A percentile compares a stretch with the other conserved stretches of the same genome.
Evolutionary conservation across 176 grass and related monocot species (phyloP).

Genomic region (Calamus simplicifolius): DNA sequence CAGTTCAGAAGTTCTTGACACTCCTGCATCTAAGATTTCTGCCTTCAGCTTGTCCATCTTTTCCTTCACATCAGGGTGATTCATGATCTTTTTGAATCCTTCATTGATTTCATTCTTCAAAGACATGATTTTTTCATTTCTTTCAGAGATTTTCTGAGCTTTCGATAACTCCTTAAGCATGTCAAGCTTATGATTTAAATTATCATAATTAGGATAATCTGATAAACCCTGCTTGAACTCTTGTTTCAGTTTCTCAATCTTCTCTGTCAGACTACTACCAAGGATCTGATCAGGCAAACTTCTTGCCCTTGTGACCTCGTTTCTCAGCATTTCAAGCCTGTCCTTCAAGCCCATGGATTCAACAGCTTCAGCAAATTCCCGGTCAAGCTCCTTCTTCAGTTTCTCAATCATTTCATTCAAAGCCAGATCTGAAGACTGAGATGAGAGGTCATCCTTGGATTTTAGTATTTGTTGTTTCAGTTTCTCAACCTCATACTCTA

Average conservation of each 20-base stretch:
- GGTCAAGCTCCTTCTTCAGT: constrained; percentile 5
- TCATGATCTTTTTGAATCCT: too few relatives aligned
- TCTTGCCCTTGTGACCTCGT: constrained; percentile 5
- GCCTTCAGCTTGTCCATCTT: too few relatives aligned
- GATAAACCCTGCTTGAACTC: constrained; percentile 13
- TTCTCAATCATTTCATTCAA: constrained; percentile 3
- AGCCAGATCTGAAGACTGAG: neutral
- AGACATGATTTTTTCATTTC: too few relatives aligned
- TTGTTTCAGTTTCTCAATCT: constrained; percentile 5
- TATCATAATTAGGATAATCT: neutral
- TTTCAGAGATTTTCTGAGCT: too few relatives aligned
- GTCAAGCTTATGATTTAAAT: constrained; percentile 19
- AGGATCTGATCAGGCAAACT: neutral
- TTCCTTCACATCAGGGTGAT: too few relatives aligned
- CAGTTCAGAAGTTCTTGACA: too few relatives aligned
- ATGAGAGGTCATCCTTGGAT: constrained; percentile 1
- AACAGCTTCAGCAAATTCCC: constrained; percentile 19
- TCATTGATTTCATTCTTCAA: too few relatives aligned
- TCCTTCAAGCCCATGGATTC: constrained; percentile 15
- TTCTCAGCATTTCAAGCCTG: constrained; percentile 11
- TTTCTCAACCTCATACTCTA: constrained; percentile 12
- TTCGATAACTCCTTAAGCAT: neutral
- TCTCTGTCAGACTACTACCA: constrained; percentile 6
- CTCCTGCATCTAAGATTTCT: too few relatives aligned
- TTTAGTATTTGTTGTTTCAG: neutral